Conservation (phyloP, 1,139 yeast species). For the Meyerozyma sp. region DNA sequence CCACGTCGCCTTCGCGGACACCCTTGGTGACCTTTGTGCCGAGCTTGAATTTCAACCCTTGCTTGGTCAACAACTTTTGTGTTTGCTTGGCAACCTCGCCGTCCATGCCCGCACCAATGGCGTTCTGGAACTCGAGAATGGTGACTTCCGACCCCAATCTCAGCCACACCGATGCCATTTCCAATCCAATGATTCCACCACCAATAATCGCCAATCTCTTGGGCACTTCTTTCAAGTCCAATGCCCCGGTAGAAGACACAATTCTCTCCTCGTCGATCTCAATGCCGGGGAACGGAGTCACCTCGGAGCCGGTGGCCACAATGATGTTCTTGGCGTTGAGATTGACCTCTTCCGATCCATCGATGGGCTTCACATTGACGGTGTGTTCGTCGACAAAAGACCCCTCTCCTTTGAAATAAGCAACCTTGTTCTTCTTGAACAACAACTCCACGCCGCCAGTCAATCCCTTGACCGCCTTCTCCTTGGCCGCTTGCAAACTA, state of each 20-base stretch:
- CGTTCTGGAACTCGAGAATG: conserved; percentile 81
- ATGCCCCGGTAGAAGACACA: conserved; percentile 92
- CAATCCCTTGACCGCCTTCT: conserved; percentile 79
- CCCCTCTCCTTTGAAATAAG: conserved; percentile 91
- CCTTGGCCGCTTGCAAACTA: conserved; percentile 88
- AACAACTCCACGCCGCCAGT: conserved; percentile 93
- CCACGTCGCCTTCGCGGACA: conserved; percentile 81
- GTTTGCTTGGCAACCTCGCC: conserved; percentile 86
- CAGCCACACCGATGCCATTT: conserved; percentile 98
- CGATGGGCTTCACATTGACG: conserved; percentile 78
- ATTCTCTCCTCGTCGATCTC: conserved; percentile 95
- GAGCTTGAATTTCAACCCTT: conserved; percentile 89
- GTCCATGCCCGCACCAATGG: conserved; percentile 97
- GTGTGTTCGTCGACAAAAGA: conserved; percentile 79
- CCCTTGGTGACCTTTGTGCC: conserved; percentile 90
- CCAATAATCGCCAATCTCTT: conserved; percentile 91
- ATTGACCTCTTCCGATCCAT: conserved; percentile 50
- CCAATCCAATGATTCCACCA: conserved; percentile 99
- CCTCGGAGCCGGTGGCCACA: conserved; percentile 98
- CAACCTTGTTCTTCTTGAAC: conserved; percentile 93
- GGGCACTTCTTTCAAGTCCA: conserved; percentile 82
- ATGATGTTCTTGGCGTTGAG: conserved; percentile 83
- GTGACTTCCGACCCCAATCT: conserved; percentile 96
- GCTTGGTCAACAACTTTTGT: conserved; percentile 87
- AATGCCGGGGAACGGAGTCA: conserved; percentile 98